Base-by-base conservation (phyloP, 257 asterid genomes). In the Plantago ovata region DNA sequence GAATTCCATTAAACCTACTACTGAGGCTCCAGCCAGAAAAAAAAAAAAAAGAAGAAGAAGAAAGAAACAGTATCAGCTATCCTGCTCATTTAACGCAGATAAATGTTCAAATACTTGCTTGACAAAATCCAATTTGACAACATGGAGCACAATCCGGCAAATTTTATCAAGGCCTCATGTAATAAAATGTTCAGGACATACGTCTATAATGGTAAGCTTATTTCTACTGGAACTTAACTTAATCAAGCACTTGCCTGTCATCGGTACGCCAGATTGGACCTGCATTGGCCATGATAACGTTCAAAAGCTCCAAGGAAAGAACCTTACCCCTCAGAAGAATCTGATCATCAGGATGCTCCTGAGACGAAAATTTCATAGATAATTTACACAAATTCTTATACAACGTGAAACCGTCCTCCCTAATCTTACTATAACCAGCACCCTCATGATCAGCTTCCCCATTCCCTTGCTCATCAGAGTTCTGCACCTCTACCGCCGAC, bases 341-440 rank as follows among this genome's bases (percentile, higher is more conserved):
- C 68, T 93, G 96, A 75, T 93, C 98, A 75, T 89, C 97, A 5
- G 83, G 65, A 67, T 77, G 81, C 77, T 93, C 97, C 70, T 82
- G 91, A 7, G 95, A 79, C 2, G 98, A 86, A 69, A 86, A 86
- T 57, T 93, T 93, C 98, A 93, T 93, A 44, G 98, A 93, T 66
- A 93, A 72, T 64, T 93, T 93, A 86, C 98, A 88, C 64, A 93
- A 71, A 72, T 93, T 93, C 91, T 93, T 93, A 84, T 72, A 93
- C 44, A 93, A 82, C 73, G 70, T 67, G 75, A 93, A 93, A 3
- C 95, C 95, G 56, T 93, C 98, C 86, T 93, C 97, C 65, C 87
- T 77, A 62, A 89, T 82, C 81, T 79, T 79, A 79, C 83, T 84
- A 75, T 83, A 85, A 65, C 68, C 90, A 60, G 72, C 69, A 24